phyloP scores from a whole-genome alignment of 2,329 filamentous ascomycete genomes.

The Nigrospora oryzae region DNA sequence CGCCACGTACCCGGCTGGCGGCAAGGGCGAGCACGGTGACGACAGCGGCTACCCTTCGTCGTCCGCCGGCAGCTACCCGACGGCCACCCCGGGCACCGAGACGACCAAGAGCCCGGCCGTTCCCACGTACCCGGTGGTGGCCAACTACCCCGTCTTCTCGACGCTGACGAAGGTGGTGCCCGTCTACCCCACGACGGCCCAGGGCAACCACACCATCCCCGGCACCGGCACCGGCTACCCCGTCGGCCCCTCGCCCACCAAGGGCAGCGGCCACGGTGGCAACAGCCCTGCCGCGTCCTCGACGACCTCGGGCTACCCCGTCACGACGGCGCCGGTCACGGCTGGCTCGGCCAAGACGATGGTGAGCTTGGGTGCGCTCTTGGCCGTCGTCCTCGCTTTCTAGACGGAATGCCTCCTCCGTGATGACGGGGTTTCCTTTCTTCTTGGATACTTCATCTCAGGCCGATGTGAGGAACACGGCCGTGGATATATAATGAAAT shows the following conservation, averaged over 20 bases:
- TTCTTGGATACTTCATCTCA: not conserved
- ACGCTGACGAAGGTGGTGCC: not conserved
- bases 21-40: slow-evolving; percentile 56
- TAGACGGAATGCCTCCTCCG: not conserved
- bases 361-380: slow-evolving; percentile 7
- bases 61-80: slow-evolving; percentile 1
- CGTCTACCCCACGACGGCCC: not conserved
- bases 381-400: slow-evolving; percentile 5
- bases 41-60: slow-evolving; percentile 41
- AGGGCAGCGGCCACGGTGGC: not conserved
- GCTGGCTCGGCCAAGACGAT: slow-evolving; percentile 11
- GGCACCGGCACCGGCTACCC: not conserved
- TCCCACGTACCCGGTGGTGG: not conserved
- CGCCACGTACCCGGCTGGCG: slow-evolving; percentile 52
- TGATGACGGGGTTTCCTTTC: not conserved
- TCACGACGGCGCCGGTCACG: slow-evolving; percentile 6
- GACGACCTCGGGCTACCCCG: not conserved
- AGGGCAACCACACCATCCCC: not conserved
- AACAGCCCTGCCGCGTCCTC: not conserved
- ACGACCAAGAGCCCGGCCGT: not conserved
- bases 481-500: too few species aligned
- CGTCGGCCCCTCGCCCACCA: not conserved
- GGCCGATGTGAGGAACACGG: too few species aligned
- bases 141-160: not conserved
- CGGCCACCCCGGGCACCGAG: not conserved